A percentile compares a stretch with the other conserved stretches of the same genome.
Conservation (phyloP, 768 basidiomycete genomes). For the Psilocybe cubensis region DNA sequence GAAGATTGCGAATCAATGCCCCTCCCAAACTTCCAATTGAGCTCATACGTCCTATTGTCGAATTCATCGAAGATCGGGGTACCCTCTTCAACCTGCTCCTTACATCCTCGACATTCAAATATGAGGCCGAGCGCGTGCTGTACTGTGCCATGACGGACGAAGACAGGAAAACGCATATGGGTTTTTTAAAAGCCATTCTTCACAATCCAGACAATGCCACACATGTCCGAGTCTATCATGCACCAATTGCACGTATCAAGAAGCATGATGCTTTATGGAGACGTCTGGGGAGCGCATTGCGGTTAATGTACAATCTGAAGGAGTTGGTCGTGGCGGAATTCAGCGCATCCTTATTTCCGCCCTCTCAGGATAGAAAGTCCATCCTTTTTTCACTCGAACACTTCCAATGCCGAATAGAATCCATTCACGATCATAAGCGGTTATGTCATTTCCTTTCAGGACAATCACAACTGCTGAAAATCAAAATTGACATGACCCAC, state of each 20-base stretch:
- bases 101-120: not conserved
- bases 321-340: not conserved
- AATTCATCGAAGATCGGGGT: not conserved
- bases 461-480: not conserved
- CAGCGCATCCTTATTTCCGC: not conserved
- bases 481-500: not conserved
- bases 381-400: not conserved
- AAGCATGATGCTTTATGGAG: not conserved
- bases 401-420: not conserved
- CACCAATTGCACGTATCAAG: not conserved
- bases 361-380: not conserved
- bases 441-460: not conserved
- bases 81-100: not conserved
- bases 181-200: not conserved
- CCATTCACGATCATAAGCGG: not conserved
- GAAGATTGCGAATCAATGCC: not conserved
- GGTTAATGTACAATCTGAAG: constrained; percentile 2
- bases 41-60: not conserved
- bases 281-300: not conserved
- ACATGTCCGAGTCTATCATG: not conserved
- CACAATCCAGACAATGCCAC: not conserved
- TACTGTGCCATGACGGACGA: constrained; percentile 1
- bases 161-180: not conserved
- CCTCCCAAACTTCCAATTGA: constrained; percentile 1
- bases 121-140: constrained; percentile 2